phyloP scores from a whole-genome alignment of 306 rosid species.

The Quercus parvula region DNA sequence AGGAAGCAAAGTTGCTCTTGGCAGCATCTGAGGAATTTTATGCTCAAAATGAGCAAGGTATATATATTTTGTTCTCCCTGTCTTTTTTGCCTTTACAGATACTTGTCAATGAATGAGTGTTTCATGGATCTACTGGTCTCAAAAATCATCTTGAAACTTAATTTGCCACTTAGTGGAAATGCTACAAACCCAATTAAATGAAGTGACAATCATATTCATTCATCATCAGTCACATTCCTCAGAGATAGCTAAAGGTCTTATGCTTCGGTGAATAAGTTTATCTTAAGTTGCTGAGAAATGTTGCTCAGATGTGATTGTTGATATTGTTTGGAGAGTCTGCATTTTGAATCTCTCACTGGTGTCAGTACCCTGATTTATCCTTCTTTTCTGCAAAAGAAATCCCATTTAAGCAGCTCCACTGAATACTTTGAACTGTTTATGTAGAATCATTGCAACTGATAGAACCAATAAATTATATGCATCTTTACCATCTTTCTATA shows the following conservation, averaged over 20 bases:
- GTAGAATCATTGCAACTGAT: background rate
- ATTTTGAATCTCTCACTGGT: background rate
- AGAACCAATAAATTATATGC: background rate
- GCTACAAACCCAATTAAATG: background rate
- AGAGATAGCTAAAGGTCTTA: background rate
- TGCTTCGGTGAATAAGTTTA: background rate
- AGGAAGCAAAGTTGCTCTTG: slow-evolving; percentile 18
- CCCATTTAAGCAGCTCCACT: slow-evolving; percentile 1
- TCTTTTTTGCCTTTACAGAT: background rate
- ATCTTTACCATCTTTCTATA: background rate
- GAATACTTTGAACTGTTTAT: background rate
- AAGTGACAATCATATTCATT: background rate
- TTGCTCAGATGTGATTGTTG: background rate
- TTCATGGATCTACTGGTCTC: background rate
- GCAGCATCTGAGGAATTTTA: slow-evolving; percentile 39
- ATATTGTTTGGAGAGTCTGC: background rate
- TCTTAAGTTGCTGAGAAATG: background rate
- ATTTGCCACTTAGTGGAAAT: background rate
- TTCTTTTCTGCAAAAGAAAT: background rate
- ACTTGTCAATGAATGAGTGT: slow-evolving; percentile 4
- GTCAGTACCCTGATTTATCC: background rate
- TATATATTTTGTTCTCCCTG: slow-evolving; percentile 1
- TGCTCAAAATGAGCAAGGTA: slow-evolving; percentile 50
- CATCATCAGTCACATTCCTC: background rate
- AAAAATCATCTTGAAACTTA: background rate